Base-by-base conservation (phyloP, 2,329 filamentous ascomycete genomes). In the Xylariaceae sp. region DNA sequence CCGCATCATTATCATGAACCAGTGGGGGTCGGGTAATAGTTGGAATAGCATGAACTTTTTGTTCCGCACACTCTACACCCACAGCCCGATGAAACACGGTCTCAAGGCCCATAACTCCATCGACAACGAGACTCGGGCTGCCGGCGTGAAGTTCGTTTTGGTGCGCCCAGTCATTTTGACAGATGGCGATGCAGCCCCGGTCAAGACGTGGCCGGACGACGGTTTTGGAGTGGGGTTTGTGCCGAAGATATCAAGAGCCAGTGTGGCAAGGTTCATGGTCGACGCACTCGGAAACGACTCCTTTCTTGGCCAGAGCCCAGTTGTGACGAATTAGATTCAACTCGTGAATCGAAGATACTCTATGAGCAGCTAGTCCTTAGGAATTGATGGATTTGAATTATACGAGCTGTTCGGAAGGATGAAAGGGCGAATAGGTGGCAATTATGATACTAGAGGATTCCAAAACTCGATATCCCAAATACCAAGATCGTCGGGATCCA, bases 1-100 rank as follows among this genome's bases (percentile, higher is more conserved):
- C 42, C 78, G 75, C 45, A 56, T 80, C 2, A 68, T 81, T 22
- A 66, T 77, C 42, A 71, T 81, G 62, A 76, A 73, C 11, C 71
- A 75, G 1, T 72, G 76, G 52, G 79, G 78, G 11, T 70, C 73
- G 1, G 75, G 72, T 0, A 61, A 67, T 30, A 79, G 76, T 5
- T 74, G 67, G 60, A 22, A 49, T 0, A 70, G 71, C 44, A 58
- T 78, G 49, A 62, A 69, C 39, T 70, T 65, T 32, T 61, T 72
- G 1, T 57, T 80, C 54, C 67, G 70, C 14, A 48, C 69, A 32
- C 51, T 79, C n/a, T 72, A 82, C 57, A 66, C 61, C 31, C 62
- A 74, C 39, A 72, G 68, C 33, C 72, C 74, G 51, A 77, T 80
- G 71, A 64, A 56, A 17, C 63, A 71, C 30, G 72, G 72, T 42